Evolutionary conservation across 2,329 filamentous ascomycete species (phyloP), one percentile per base, ranked within the genome.

Genomic region (Penicillium sp.): DNA sequence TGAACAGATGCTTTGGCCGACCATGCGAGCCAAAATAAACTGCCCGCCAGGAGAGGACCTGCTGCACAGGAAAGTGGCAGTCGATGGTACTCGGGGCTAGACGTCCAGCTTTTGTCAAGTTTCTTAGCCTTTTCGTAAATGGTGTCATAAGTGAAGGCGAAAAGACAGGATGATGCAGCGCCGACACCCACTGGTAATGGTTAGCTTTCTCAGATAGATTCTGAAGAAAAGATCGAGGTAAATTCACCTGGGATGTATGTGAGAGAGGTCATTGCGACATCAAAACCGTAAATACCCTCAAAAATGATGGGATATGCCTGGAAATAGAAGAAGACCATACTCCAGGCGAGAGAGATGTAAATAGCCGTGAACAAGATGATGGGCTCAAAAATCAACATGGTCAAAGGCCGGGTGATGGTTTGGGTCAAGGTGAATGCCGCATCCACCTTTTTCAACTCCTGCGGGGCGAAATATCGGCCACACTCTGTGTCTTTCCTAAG

Each of bases 291-390:
- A 4, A 85, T 77, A 23, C 72, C 63, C 52, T 81, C 74, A 68
- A 89, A 92, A 57, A 90, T 87, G 54, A 86, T 78, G 1, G 85
- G 85, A 67, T 86, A 92, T 2, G 87, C 86, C 67, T 90, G 84
- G 62, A 93, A 90, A 65, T 85, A 90, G 72, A 92, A 88, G 76
- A 84, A 86, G 56, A 86, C 82, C 54, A 86, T 79, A 3, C 77
- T 81, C 65, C 90, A 92, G 31, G 85, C 80, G 26, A 92, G 76
- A 31, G 88, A 84, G 10, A 91, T 76, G 69, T 90, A 92, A 64
- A 83, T 66, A 68, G 85, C 90, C 1, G 81, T 83, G 45, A 84
- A 86, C 23, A 85, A 77, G 7, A 93, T 87, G 45, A 93, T 87
- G 45, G 86, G 85, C 65, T 94, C 89, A 41, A 81, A 85, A 46